A percentile compares a stretch with the other conserved stretches of the same genome.
These are phyloP conservation scores for Trypanosoma cruzi DNA, from an alignment of 208 protist species.

Conservation along the genomic window DNA sequence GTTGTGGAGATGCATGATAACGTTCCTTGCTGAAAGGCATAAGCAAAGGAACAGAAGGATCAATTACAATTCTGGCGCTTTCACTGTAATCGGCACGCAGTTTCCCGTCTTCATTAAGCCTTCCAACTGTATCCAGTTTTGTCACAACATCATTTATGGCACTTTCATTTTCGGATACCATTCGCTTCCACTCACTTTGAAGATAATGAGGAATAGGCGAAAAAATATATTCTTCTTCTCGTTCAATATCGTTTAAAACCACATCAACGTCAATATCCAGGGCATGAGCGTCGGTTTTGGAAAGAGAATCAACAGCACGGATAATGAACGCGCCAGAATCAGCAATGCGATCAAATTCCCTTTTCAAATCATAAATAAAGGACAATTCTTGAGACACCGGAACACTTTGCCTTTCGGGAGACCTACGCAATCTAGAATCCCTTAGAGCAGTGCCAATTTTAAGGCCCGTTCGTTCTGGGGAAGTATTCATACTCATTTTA, in stretches of 20 bases:
- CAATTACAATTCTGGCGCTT: slow-evolving; percentile 59
- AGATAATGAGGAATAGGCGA: slow-evolving; percentile 63
- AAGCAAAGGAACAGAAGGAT: slow-evolving; percentile 63
- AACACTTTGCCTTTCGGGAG: neutral
- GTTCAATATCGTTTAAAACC: slow-evolving; percentile 39
- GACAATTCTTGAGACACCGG: neutral
- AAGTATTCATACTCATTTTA: neutral
- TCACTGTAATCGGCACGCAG: slow-evolving; percentile 11
- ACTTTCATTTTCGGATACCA: slow-evolving; percentile 3
- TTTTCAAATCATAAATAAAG: too few relatives aligned
- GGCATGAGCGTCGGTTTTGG: slow-evolving; percentile 2
- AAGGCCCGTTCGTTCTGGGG: neutral
- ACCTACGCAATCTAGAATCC: neutral
- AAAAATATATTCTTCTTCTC: slow-evolving; percentile 74
- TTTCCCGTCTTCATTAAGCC: neutral
- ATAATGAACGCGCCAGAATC: slow-evolving; percentile 47
- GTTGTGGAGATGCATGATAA: slow-evolving; percentile 33
- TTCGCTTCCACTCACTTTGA: slow-evolving; percentile 10
- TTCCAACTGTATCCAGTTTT: neutral
- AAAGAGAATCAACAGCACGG: slow-evolving; percentile 48
- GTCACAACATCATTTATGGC: neutral
- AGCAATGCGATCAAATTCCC: slow-evolving; percentile 44
- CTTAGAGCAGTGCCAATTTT: neutral
- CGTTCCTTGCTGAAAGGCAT: slow-evolving; percentile 54
- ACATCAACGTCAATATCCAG: slow-evolving; percentile 5